phyloP scores from a whole-genome alignment of 306 rosid species.

The Medicago lupulina region DNA sequence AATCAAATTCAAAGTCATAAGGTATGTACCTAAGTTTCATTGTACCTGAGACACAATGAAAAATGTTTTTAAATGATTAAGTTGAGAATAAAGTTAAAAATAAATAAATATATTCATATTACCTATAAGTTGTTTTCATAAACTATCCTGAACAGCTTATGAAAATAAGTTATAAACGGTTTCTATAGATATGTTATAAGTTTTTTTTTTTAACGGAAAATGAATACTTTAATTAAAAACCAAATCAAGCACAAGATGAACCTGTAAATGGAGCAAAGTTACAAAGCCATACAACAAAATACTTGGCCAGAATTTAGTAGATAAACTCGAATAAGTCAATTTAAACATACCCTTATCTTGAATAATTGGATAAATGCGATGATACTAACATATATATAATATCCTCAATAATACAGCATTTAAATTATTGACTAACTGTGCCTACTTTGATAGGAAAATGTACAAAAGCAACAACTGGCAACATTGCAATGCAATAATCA shows the following conservation, averaged over 20 bases:
- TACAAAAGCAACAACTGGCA: constrained; percentile 77
- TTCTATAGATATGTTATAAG: not conserved
- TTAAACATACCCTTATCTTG: not conserved
- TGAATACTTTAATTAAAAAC: too few relatives aligned
- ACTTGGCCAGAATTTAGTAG: not conserved
- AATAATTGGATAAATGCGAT: not conserved
- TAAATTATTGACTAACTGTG: not conserved
- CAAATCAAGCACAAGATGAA: too few relatives aligned
- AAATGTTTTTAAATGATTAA: not conserved
- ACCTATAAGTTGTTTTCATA: not conserved
- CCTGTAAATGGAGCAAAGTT: too few relatives aligned
- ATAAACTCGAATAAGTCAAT: not conserved
- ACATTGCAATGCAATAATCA: constrained; percentile 77
- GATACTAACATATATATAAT: not conserved
- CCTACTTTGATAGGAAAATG: constrained; percentile 54
- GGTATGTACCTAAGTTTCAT: constrained; percentile 48
- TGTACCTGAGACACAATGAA: too few relatives aligned
- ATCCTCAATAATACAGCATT: too few relatives aligned
- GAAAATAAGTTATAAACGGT: not conserved
- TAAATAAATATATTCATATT: too few relatives aligned
- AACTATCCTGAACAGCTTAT: not conserved
- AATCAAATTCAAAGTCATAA: constrained; percentile 66
- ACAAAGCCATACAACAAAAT: too few relatives aligned
- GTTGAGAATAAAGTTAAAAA: constrained; percentile 6
- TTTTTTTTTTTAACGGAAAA: not conserved